Percentiles rank a stretch among this genome's conserved stretches.
phyloP scores from a whole-genome alignment of 1,139 yeast genomes.

The Yamadazyma diddensiae region DNA sequence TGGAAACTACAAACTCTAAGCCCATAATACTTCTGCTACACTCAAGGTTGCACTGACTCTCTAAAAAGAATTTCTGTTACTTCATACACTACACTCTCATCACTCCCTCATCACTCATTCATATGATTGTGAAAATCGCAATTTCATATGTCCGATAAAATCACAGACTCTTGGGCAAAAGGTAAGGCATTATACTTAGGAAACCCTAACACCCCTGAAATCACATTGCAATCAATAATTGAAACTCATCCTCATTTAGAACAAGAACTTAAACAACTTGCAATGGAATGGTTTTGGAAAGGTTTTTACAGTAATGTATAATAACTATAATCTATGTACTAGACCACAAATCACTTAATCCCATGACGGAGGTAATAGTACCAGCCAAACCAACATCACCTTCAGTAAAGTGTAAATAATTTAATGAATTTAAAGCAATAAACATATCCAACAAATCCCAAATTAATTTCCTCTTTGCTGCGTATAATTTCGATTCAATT shows the following conservation, averaged over 20 bases:
- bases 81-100: too few species aligned
- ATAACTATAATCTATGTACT: conserved; percentile 12
- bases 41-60: too few species aligned
- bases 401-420: conserved; percentile 63
- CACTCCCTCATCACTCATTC: too few species aligned
- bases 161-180: too few species aligned
- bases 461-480: conserved; percentile 61
- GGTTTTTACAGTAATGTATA: conserved; percentile 24
- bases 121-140: too few species aligned
- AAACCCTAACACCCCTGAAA: too few species aligned
- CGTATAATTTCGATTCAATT: conserved; percentile 30
- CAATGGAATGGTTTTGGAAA: conserved; percentile 34
- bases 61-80: too few species aligned
- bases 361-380: conserved; percentile 74
- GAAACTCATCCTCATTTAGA: neutral
- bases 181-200: too few species aligned
- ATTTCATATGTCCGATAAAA: too few species aligned
- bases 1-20: too few species aligned
- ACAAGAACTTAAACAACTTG: conserved; percentile 14
- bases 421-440: conserved; percentile 71
- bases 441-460: conserved; percentile 80
- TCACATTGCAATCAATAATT: too few species aligned
- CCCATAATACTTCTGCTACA: too few species aligned
- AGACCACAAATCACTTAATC: conserved; percentile 71
- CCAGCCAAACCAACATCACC: conserved; percentile 88